phyloP scores from a whole-genome alignment of 23 red algal genomes.

The Gracilaria domingensis region DNA sequence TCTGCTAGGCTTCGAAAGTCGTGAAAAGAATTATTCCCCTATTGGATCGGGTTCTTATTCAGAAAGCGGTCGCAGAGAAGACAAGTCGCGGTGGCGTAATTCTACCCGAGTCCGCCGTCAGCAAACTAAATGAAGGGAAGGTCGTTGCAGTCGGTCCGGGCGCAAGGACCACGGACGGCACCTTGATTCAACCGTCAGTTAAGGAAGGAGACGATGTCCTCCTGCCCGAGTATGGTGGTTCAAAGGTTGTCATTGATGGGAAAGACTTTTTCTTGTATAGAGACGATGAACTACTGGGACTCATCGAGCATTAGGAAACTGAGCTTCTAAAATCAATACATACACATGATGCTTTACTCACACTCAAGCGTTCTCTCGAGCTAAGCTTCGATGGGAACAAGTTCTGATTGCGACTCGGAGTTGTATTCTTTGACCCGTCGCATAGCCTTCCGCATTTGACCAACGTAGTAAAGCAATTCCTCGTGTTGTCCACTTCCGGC shows the following conservation, averaged over 20 bases:
- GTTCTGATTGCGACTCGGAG: slow-evolving; percentile 13
- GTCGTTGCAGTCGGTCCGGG: slow-evolving; percentile 94
- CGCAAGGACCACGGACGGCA: slow-evolving; percentile 71
- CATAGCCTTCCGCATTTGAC: slow-evolving; percentile 33
- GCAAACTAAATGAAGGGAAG: slow-evolving; percentile 91
- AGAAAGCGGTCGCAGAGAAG: slow-evolving; percentile 90
- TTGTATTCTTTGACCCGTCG: slow-evolving; percentile 10
- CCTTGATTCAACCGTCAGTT: slow-evolving; percentile 71
- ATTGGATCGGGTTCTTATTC: slow-evolving; percentile 90
- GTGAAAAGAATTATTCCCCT: slow-evolving; percentile 81
- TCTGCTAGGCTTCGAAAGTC: slow-evolving; percentile 37
- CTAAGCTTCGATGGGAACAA: not conserved
- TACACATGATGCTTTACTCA: not conserved
- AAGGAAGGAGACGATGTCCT: slow-evolving; percentile 91
- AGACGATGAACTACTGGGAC: slow-evolving; percentile 90
- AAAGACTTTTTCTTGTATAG: slow-evolving; percentile 95
- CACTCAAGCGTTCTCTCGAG: not conserved
- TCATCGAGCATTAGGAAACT: slow-evolving; percentile 45
- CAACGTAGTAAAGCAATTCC: slow-evolving; percentile 39
- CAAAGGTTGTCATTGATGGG: slow-evolving; percentile 85
- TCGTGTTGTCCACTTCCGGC: slow-evolving; percentile 5
- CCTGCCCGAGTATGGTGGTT: slow-evolving; percentile 92
- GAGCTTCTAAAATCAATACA: not conserved
- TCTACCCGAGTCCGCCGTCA: slow-evolving; percentile 82
- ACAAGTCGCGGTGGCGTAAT: slow-evolving; percentile 85